Conservation (phyloP, 352 stramenopile species). For the Pythium monospermum region DNA sequence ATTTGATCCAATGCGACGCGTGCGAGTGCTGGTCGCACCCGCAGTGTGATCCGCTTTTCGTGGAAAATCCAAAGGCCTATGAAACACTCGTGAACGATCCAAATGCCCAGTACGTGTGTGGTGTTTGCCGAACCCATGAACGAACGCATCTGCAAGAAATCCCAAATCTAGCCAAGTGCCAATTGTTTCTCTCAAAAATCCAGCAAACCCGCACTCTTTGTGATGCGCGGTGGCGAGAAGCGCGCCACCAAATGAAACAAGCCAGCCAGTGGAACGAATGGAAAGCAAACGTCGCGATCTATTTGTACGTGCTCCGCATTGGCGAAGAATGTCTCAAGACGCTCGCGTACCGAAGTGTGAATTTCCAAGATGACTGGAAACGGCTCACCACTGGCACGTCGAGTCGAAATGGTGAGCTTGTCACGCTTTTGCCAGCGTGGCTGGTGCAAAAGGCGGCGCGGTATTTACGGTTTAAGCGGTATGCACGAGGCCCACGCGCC, state of each 20-base stretch:
- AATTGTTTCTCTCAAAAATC: constrained; percentile 68
- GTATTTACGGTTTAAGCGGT: constrained; percentile 84
- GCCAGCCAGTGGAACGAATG: constrained; percentile 65
- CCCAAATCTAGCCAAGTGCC: constrained; percentile 48
- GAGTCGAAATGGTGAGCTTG: neutral
- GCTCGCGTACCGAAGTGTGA: constrained; percentile 72
- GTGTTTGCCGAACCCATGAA: constrained; percentile 53
- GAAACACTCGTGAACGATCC: constrained; percentile 57
- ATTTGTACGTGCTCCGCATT: constrained; percentile 74
- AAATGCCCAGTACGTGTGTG: constrained; percentile 72
- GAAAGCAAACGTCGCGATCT: constrained; percentile 72
- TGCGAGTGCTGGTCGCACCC: constrained; percentile 84
- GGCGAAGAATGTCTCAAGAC: constrained; percentile 81
- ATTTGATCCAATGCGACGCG: constrained; percentile 84
- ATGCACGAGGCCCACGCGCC: constrained; percentile 62
- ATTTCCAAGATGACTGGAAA: constrained; percentile 69
- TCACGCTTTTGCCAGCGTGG: constrained; percentile 38
- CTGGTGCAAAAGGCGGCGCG: constrained; percentile 72
- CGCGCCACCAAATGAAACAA: constrained; percentile 42
- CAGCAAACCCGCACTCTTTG: constrained; percentile 59
- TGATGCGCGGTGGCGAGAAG: constrained; percentile 66
- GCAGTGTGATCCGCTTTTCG: constrained; percentile 62
- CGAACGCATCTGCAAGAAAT: constrained; percentile 40
- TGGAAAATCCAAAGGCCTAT: constrained; percentile 53
- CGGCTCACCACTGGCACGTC: constrained; percentile 41